A percentile compares a stretch with the other conserved stretches of the same genome.
Evolutionary conservation across 2,329 filamentous ascomycete genomes (phyloP).

Genomic region (Colletotrichum salicis): DNA sequence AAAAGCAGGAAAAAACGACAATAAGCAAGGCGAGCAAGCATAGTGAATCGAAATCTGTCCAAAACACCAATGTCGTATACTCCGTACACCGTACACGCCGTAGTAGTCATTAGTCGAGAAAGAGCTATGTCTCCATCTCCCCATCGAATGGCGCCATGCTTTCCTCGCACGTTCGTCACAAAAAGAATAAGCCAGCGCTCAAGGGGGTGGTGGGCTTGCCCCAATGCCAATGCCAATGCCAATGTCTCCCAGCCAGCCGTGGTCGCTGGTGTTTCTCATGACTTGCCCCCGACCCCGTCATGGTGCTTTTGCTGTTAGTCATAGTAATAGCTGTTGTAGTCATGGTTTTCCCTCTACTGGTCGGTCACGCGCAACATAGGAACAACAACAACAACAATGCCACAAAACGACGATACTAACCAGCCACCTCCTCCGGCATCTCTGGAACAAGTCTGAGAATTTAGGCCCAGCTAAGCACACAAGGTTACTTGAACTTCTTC

Average conservation of each 20-base stretch:
- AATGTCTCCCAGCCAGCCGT: too few relatives aligned
- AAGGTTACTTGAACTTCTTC: too few relatives aligned
- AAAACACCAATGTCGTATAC: background rate
- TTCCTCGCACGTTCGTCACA: background rate
- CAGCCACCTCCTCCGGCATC: background rate
- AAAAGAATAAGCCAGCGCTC: background rate
- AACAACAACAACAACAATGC: background rate
- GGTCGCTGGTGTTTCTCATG: background rate
- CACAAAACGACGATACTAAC: background rate
- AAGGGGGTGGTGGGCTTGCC: background rate
- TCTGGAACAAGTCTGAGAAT: background rate
- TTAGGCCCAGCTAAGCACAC: background rate
- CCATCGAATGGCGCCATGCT: constrained; percentile 5
- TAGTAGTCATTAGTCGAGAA: constrained; percentile 6
- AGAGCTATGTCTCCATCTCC: constrained; percentile 10
- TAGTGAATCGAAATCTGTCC: background rate
- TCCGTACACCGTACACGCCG: background rate
- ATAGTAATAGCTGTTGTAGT: background rate
- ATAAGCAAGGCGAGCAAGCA: background rate
- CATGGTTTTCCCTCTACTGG: background rate
- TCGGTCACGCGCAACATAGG: constrained; percentile 17
- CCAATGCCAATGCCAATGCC: too few relatives aligned
- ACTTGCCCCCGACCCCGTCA: constrained; percentile 4
- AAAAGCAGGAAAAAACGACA: background rate
- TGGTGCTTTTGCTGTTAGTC: constrained; percentile 14